Conservation (phyloP, 257 asterid genomes). For the Fraxinus excelsior region DNA sequence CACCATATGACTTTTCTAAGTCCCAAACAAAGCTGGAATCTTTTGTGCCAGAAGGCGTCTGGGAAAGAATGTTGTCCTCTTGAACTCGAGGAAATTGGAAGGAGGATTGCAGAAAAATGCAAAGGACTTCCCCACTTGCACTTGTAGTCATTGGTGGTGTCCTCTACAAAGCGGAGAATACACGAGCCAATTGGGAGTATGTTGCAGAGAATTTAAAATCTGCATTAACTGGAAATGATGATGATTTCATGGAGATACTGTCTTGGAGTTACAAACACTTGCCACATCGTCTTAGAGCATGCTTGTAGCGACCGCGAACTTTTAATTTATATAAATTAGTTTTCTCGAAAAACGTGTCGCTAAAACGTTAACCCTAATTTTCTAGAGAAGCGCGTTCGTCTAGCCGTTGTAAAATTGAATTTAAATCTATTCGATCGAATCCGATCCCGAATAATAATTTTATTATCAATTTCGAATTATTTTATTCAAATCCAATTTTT, state of each 20-base stretch:
- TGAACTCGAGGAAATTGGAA: conserved; percentile 30
- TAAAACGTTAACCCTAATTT: too few relatives aligned
- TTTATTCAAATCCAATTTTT: too few relatives aligned
- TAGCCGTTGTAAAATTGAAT: too few relatives aligned
- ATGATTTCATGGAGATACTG: conserved; percentile 21
- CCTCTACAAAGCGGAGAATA: conserved; percentile 24
- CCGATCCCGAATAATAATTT: too few relatives aligned
- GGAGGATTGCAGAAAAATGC: conserved; percentile 31
- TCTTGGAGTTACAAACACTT: conserved; percentile 28
- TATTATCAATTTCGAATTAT: too few relatives aligned
- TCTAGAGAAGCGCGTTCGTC: too few relatives aligned
- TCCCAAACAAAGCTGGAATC: background rate
- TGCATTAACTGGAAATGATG: background rate
- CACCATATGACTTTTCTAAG: conserved; percentile 26
- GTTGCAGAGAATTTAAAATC: conserved; percentile 21
- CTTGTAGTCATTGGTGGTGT: conserved; percentile 34
- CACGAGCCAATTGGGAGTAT: conserved; percentile 26
- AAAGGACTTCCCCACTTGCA: conserved; percentile 38
- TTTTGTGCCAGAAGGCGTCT: background rate
- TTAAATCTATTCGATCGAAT: too few relatives aligned
- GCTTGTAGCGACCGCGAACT: too few relatives aligned
- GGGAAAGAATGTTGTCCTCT: conserved; percentile 21
- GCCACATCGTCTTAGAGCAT: conserved; percentile 5
- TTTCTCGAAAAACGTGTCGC: too few relatives aligned
- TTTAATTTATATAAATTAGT: too few relatives aligned